These are phyloP conservation scores for Macadamia tetraphylla DNA, from an alignment of 164 flowering plant genomes.

Conservation along the genomic window DNA sequence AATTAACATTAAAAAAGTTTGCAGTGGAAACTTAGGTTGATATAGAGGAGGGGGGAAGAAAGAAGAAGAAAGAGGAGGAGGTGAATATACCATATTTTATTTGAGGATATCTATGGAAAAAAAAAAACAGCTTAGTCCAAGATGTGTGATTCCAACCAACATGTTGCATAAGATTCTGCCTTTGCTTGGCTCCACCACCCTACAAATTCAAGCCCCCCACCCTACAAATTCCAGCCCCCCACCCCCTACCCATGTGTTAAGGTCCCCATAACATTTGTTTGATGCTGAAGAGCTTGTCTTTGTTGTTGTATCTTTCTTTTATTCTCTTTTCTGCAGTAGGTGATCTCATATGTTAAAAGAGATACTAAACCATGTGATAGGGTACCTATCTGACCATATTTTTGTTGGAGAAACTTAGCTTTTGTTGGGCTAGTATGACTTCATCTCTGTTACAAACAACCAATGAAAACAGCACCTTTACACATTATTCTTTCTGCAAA, in stretches of 20 bases:
- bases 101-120: too few species aligned
- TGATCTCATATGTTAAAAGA: neutral
- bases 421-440: neutral
- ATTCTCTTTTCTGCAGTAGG: neutral
- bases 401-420: neutral
- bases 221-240: neutral
- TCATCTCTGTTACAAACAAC: slow-evolving; percentile 3
- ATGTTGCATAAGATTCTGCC: slow-evolving; percentile 19
- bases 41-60: too few species aligned
- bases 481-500: neutral
- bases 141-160: slow-evolving; percentile 17
- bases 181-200: slow-evolving; percentile 14
- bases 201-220: slow-evolving; percentile 5
- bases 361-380: slow-evolving; percentile 7
- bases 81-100: neutral
- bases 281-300: slow-evolving; percentile 18
- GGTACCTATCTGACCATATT: neutral
- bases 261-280: slow-evolving; percentile 27
- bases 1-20: too few species aligned
- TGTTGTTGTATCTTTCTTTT: slow-evolving; percentile 3
- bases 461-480: neutral
- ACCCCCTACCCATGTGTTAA: slow-evolving; percentile 22
- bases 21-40: too few species aligned
- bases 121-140: slow-evolving; percentile 3
- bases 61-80: neutral